Evolutionary conservation across 345 rosid genomes (phyloP).

Genomic region (Acer yangbiense): DNA sequence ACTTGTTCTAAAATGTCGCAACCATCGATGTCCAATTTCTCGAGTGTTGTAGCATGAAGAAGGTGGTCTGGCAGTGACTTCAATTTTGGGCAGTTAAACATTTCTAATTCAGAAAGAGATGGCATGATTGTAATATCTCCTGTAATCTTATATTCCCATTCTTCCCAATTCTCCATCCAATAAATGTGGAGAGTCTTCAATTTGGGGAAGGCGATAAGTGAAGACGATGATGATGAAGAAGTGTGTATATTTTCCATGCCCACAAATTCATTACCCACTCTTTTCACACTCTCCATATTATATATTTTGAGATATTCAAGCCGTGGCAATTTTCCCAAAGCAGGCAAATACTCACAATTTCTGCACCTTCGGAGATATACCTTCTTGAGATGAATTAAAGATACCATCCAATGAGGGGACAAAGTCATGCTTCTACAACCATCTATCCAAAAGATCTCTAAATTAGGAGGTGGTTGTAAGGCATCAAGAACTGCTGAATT

Average conservation of each 20-base stretch:
- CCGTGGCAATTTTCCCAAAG: neutral
- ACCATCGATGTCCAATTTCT: neutral
- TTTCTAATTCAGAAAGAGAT: neutral
- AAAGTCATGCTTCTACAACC: neutral
- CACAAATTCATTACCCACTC: too few species aligned
- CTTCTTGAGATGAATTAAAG: neutral
- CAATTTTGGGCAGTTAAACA: neutral
- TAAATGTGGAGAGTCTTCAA: neutral
- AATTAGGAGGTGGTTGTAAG: neutral
- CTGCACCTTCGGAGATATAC: neutral
- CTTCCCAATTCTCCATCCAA: neutral
- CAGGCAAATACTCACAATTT: too few species aligned
- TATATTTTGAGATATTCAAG: too few species aligned
- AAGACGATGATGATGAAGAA: neutral
- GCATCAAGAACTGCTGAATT: neutral
- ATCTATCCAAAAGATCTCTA: neutral
- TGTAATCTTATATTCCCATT: neutral
- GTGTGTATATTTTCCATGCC: too few species aligned
- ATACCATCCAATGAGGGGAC: neutral
- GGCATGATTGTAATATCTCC: slow-evolving; percentile 12
- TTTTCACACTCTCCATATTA: too few species aligned
- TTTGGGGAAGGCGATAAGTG: neutral
- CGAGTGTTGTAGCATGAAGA: neutral
- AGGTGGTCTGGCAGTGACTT: neutral
- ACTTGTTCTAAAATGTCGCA: too few species aligned